Evolutionary conservation across 192 early-diverging fungal species (phyloP), one percentile per base, ranked within the genome.

Genomic region (Coemansia sp.): DNA sequence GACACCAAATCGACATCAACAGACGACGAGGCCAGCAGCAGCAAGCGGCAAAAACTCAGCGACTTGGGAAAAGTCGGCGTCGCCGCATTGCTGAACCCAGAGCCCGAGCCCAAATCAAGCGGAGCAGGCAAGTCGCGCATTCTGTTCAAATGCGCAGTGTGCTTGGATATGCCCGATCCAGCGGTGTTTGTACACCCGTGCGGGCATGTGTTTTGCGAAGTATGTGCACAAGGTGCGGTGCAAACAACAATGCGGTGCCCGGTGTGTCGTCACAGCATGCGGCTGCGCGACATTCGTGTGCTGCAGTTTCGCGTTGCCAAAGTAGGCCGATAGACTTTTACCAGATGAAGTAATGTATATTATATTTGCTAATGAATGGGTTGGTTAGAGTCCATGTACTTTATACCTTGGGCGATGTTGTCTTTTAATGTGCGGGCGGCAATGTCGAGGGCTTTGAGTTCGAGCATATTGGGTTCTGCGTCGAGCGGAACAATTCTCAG

Each of bases 341-440:
- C 28, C 20, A 40, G 2, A 5, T 25, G 38, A 40, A 40, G 10
- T 15, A 14, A 31, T 42, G 40, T 42, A 42, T 15, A 42, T 42
- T 42, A 40, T 15, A 42, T 15, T 15, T 42, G 12, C 15, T 42
- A 56, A 56, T 3, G 0, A 40, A n/a, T 2, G 17, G 17, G 4
- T 20, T 37, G n/a, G n/a, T 56, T 12, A 57, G 11, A 15, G 23
- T 21, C 50, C 18, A 88, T 86, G 82, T 94, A 96, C 36, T 79
- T 74, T 57, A 87, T 79, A 51, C 96, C 96, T 81, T 92, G 93
- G 58, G 63, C 56, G 65, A 96, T 97, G 88, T 92, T 98, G 63
- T 76, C 83, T 74, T 88, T 84, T 76, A 98, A 86, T 67, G 92
- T 93, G 21, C 86, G 85, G 58, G 94, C 68, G 61, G 89, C 91